Conservation (phyloP, 768 basidiomycete species). For the Gloeostereum incarnatum region DNA sequence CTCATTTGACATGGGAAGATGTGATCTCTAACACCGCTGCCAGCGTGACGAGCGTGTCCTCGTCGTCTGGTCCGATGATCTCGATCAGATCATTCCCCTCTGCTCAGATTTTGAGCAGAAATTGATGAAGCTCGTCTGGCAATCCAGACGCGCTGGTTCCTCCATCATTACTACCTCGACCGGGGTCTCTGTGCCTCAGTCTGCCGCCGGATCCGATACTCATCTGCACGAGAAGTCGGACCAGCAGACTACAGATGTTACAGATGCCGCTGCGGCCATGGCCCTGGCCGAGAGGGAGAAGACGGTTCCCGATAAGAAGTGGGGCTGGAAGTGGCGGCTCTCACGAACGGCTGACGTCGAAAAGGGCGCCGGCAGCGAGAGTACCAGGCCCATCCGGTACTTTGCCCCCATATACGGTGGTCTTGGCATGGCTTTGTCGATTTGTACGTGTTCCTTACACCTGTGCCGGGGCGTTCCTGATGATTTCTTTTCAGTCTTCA, state of each 20-base stretch:
- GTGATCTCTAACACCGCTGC: background rate
- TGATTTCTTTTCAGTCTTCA: conserved; percentile 42
- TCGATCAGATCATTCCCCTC: conserved; percentile 72
- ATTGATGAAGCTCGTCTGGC: conserved; percentile 48
- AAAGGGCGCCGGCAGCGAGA: conserved; percentile 27
- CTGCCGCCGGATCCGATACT: conserved; percentile 41
- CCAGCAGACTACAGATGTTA: conserved; percentile 16
- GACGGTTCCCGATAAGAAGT: conserved; percentile 15
- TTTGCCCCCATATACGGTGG: conserved; percentile 70
- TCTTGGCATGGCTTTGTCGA: conserved; percentile 52
- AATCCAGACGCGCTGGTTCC: conserved; percentile 26
- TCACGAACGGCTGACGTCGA: conserved; percentile 39
- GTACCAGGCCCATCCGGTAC: conserved; percentile 41
- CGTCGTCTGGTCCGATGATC: conserved; percentile 77
- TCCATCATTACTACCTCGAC: conserved; percentile 29
- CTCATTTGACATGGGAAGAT: background rate
- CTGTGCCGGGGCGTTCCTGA: too few species aligned
- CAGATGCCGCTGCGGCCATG: conserved; percentile 18
- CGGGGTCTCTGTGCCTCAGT: conserved; percentile 30
- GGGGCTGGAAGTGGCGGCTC: conserved; percentile 40
- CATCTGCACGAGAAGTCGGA: conserved; percentile 42
- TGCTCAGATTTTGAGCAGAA: conserved; percentile 66
- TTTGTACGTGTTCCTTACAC: conserved; percentile 49
- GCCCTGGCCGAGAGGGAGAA: conserved; percentile 21
- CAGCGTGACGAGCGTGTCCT: conserved; percentile 80